These are phyloP conservation scores for Eremochloa ophiuroides DNA, from an alignment of 176 grass and related monocot genomes.

Conservation along the genomic window DNA sequence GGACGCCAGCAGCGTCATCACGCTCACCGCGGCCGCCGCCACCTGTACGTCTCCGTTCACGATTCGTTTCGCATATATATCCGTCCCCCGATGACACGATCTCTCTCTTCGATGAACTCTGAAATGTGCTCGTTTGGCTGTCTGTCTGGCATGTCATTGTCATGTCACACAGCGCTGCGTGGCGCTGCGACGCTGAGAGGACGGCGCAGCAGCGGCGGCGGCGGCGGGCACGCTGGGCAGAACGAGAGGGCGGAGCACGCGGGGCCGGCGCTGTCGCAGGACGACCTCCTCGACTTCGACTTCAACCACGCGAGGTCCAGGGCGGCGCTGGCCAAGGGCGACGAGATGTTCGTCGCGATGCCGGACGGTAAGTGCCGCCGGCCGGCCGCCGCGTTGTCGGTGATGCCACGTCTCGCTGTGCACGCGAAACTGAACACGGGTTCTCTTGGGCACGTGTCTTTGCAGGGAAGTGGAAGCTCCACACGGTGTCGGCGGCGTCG, in stretches of 20 bases:
- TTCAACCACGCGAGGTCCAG: constrained; percentile 75
- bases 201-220: constrained; percentile 35
- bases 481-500: constrained; percentile 64
- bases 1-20: constrained; percentile 80
- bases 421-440: not conserved
- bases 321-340: constrained; percentile 81
- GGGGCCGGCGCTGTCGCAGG: constrained; percentile 19
- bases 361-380: constrained; percentile 53
- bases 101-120: no score
- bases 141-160: not conserved
- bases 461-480: constrained; percentile 84
- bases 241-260: constrained; percentile 35
- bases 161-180: constrained; percentile 93
- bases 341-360: constrained; percentile 85
- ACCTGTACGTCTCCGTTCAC: constrained; percentile 48
- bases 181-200: constrained; percentile 68
- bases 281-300: constrained; percentile 68
- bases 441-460: not conserved
- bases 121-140: not conserved
- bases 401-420: not conserved
- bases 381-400: not conserved
- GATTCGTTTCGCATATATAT: no score
- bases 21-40: constrained; percentile 88
- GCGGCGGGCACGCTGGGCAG: constrained; percentile 23
- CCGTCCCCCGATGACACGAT: no score